Evolutionary conservation across 1,139 yeast genomes (phyloP).

Genomic region (Suhomyces guaymorum): DNA sequence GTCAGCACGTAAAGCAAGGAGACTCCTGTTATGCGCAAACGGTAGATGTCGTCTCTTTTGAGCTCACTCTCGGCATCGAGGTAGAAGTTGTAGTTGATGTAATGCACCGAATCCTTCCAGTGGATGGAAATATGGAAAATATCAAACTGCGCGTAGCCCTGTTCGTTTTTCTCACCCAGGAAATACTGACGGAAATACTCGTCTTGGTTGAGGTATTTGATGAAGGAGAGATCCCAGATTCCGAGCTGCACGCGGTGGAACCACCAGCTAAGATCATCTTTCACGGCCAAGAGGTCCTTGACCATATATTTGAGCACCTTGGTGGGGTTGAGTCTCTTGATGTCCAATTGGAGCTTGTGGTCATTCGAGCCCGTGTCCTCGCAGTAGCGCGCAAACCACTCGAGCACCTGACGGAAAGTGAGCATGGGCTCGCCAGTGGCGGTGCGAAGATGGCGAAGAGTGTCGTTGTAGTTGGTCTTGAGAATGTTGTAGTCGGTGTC

Average conservation of each 20-base stretch:
- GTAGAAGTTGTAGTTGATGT: slow-evolving; percentile 39
- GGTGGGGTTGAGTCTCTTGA: slow-evolving; percentile 70
- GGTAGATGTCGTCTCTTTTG: slow-evolving; percentile 19
- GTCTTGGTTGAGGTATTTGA: slow-evolving; percentile 52
- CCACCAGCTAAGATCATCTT: slow-evolving; percentile 65
- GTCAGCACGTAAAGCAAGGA: slow-evolving; percentile 42
- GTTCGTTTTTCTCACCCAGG: slow-evolving; percentile 14
- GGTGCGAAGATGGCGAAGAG: slow-evolving; percentile 55
- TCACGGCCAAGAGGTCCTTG: slow-evolving; percentile 47
- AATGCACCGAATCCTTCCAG: slow-evolving; percentile 39
- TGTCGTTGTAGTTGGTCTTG: slow-evolving; percentile 37
- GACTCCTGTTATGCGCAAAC: slow-evolving; percentile 38
- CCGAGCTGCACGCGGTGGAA: slow-evolving; percentile 69
- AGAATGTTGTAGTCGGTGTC: slow-evolving; percentile 43
- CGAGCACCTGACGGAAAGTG: slow-evolving; percentile 57
- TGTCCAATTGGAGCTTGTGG: slow-evolving; percentile 70
- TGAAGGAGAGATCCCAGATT: slow-evolving; percentile 71
- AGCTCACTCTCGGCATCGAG: slow-evolving; percentile 26
- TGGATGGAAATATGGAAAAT: slow-evolving; percentile 38
- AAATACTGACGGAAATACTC: slow-evolving; percentile 33
- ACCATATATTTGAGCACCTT: slow-evolving; percentile 55
- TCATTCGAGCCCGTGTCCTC: slow-evolving; percentile 20
- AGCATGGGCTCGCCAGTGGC: slow-evolving; percentile 61
- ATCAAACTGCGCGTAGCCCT: slow-evolving; percentile 33
- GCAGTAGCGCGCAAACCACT: slow-evolving; percentile 54